Evolutionary conservation across 768 basidiomycete species (phyloP), one percentile per base, ranked within the genome.

Genomic region (Psilocybe tampanensis): DNA sequence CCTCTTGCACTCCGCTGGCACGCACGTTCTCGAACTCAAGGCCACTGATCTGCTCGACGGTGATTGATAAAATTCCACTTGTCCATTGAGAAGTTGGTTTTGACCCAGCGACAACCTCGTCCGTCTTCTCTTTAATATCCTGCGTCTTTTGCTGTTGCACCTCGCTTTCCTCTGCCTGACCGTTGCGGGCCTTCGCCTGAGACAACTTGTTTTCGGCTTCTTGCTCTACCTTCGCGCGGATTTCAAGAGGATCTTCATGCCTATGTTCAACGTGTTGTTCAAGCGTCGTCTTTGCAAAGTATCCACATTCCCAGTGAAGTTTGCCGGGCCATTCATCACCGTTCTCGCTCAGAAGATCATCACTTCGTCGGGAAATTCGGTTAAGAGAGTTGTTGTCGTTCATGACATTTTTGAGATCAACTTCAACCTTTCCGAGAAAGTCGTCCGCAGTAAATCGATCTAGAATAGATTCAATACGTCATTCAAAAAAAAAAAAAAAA

Each of bases 41-140:
- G 29, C 83, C 85, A 59, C 75, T 78, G 47, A 89, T 84, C 72
- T 85, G 80, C 64, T 90, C 86, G 26, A 92, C 77, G 55, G 83
- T 74, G 58, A 92, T 74, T 33, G 80, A 80, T 24, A 93, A 65
- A 19, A 92, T 78, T 18, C 90, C 91, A 41, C 81, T 81, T 12
- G 85, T 86, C 81, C 83, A 90, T 51, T 82, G 71, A 0, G 78
- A 75, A 56, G 82, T 80, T 6, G 89, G 89, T 21, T 77, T 76
- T 6, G 84, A 83, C 24, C 61, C 65, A 8, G 73, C 67, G 21
- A 80, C 79, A 61, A 75, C 68, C 42, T 79, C 74, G 45, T 78
- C 71, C 1, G 63, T 67, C 54, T 70, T 70, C 51, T 74, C 74
- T 57, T 70, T 70, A 60, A 73, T 42, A 57, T 72, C 72, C 44